Base-by-base conservation (phyloP, 305 asterid species). In the Petunia hybrid region DNA sequence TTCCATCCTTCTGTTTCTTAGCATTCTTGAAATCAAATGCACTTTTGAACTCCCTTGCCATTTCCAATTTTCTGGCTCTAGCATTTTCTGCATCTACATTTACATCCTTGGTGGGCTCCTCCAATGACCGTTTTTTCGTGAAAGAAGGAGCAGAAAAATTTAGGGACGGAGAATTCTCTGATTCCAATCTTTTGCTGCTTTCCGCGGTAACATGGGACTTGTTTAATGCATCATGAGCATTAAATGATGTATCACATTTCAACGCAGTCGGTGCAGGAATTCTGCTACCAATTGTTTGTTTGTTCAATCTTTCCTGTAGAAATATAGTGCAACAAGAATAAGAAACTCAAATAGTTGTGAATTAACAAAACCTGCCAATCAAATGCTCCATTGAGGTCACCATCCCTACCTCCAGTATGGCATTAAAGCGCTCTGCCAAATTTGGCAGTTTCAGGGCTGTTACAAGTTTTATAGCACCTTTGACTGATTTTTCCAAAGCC, bases 381-480 rank as follows among this genome's bases (percentile, higher is more conserved):
- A 63, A 16, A 31, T 22, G 62, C 64, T 67, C 43, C 22, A 0
- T 55, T 46, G 63, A 55, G 65, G 65, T 74, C 77, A 38, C 0
- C 0, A 1, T 14, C 79, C 51, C 9, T 81, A 94, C 99, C 97
- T 94, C 99, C 70, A 97, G 87, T 84, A 94, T 92, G 91, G 85
- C 80, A 88, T 86, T 94, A 89, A 97, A 97, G 71, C 97, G 94
- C 83, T 97, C 99, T 2, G 99, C 99, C 87, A 97, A 87, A 87
- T 88, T 97, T 67, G 99, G 98, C 67, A 90, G 97, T 88, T 97
- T 97, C 85, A 97, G 80, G 36, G 93, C 95, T 63, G 99, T 97
- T n/a, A 89, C 99, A 69, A 97, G 94, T 90, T 97, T 97, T 83
- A 94, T 95, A 63, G 99, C 99, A 68, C 95, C 98, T 88, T 89